phyloP scores from a whole-genome alignment of 352 stramenopile species.

The Plasmopara halstedii region DNA sequence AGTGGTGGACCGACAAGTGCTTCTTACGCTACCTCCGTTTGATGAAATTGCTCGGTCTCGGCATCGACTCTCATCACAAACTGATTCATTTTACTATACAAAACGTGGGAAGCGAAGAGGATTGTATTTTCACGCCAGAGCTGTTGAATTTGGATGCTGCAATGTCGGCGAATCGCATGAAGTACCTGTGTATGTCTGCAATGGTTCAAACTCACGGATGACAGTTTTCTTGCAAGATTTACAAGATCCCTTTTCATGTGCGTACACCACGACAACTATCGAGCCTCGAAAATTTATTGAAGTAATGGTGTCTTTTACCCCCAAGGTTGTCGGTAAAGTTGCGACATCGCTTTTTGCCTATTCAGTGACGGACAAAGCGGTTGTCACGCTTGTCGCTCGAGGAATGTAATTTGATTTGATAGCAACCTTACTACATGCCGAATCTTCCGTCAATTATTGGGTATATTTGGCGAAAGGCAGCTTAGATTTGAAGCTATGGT shows the following conservation, averaged over 20 bases:
- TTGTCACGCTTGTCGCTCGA: slow-evolving; percentile 68
- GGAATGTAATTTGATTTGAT: slow-evolving; percentile 33
- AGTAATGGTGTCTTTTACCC: slow-evolving; percentile 64
- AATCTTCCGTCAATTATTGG: slow-evolving; percentile 14
- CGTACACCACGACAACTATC: slow-evolving; percentile 72
- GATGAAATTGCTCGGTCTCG: slow-evolving; percentile 51
- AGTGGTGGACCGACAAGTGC: slow-evolving; percentile 35
- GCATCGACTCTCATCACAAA: slow-evolving; percentile 62
- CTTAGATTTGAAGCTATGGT: slow-evolving; percentile 13
- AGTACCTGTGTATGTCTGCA: slow-evolving; percentile 83
- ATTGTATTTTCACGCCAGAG: slow-evolving; percentile 77
- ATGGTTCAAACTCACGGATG: slow-evolving; percentile 69
- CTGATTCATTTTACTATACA: slow-evolving; percentile 82
- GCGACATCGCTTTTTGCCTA: slow-evolving; percentile 78
- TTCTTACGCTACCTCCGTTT: slow-evolving; percentile 41
- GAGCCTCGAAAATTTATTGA: slow-evolving; percentile 81
- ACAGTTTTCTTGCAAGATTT: slow-evolving; percentile 80
- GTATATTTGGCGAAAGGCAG: slow-evolving; percentile 7
- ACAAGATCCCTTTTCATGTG: slow-evolving; percentile 66
- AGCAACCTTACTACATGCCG: not conserved
- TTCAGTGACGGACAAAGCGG: slow-evolving; percentile 69
- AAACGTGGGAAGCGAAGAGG: slow-evolving; percentile 65
- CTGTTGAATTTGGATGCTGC: slow-evolving; percentile 76
- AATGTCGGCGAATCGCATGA: slow-evolving; percentile 65
- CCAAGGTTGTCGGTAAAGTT: slow-evolving; percentile 73